These are phyloP conservation scores for Triticum aestivum DNA, from an alignment of 176 grass and related monocot genomes.

Conservation along the genomic window DNA sequence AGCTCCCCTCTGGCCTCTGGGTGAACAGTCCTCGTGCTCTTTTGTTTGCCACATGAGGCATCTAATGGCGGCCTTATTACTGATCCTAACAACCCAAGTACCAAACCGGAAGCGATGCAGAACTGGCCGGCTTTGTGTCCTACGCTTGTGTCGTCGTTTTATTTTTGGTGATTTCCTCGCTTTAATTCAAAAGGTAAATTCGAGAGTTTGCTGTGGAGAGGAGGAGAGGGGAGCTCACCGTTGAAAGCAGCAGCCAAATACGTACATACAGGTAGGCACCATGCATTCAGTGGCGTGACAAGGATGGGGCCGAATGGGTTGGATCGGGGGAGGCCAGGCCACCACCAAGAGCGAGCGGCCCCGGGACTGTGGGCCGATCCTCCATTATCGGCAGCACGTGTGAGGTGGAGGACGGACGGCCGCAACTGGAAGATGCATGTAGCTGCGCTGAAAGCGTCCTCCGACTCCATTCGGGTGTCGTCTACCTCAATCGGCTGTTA, in stretches of 20 bases:
- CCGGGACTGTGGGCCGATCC: neutral
- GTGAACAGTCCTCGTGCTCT: neutral
- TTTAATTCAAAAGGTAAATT: neutral
- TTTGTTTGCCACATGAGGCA: constrained; percentile 38
- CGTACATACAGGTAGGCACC: constrained; percentile 3
- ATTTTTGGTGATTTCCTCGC: neutral
- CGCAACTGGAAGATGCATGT: neutral
- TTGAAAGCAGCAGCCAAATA: neutral
- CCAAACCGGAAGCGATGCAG: constrained; percentile 19
- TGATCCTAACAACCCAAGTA: constrained; percentile 36
- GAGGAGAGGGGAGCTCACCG: neutral
- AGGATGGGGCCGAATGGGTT: neutral
- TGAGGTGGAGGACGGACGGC: neutral
- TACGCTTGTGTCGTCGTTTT: neutral
- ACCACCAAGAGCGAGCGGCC: neutral
- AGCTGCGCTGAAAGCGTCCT: neutral
- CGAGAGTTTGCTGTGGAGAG: neutral
- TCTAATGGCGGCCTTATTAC: constrained; percentile 10
- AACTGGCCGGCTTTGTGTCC: neutral
- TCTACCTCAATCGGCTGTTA: neutral
- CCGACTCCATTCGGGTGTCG: neutral
- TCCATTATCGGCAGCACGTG: constrained; percentile 8
- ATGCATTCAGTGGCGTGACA: neutral
- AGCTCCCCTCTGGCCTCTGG: neutral
- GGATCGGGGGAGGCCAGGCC: neutral